Evolutionary conservation across 805 yeast species (phyloP).

Genomic region (Ogataea polymorpha): DNA sequence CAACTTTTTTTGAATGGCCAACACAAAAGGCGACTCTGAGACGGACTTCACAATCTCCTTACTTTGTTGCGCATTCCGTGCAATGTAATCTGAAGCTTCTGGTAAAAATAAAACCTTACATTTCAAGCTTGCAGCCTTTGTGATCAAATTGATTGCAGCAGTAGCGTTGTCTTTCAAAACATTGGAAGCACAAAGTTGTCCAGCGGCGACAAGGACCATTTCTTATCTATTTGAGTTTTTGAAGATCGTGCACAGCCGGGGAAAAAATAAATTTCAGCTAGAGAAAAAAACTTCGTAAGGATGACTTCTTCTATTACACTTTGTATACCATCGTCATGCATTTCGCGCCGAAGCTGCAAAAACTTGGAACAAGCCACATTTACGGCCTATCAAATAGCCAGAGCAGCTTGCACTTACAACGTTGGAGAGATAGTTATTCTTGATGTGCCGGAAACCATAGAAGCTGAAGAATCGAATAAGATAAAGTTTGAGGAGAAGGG

Average conservation of each 20-base stretch:
- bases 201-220: constrained; percentile 73
- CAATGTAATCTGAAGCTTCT: constrained; percentile 89
- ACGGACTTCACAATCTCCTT: constrained; percentile 50
- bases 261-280: neutral
- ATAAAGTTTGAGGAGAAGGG: constrained; percentile 30
- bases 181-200: constrained; percentile 78
- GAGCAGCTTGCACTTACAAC: constrained; percentile 63
- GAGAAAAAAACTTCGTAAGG: constrained; percentile 1
- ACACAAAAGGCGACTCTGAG: constrained; percentile 39
- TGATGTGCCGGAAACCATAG: constrained; percentile 41
- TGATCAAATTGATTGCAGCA: constrained; percentile 56
- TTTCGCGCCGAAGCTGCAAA: constrained; percentile 51
- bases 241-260: constrained; percentile 1
- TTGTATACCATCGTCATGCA: constrained; percentile 70
- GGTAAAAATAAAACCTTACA: constrained; percentile 80
- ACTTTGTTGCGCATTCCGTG: constrained; percentile 67
- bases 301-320: constrained; percentile 36
- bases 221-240: constrained; percentile 5
- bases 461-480: constrained; percentile 29
- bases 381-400: constrained; percentile 74
- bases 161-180: constrained; percentile 57
- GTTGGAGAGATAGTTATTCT: constrained; percentile 74
- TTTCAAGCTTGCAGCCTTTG: constrained; percentile 56
- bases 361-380: constrained; percentile 73
- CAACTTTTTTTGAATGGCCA: constrained; percentile 46